Base-by-base conservation (phyloP, 139 green algal species). In the Astrephomene gubernaculifera region DNA sequence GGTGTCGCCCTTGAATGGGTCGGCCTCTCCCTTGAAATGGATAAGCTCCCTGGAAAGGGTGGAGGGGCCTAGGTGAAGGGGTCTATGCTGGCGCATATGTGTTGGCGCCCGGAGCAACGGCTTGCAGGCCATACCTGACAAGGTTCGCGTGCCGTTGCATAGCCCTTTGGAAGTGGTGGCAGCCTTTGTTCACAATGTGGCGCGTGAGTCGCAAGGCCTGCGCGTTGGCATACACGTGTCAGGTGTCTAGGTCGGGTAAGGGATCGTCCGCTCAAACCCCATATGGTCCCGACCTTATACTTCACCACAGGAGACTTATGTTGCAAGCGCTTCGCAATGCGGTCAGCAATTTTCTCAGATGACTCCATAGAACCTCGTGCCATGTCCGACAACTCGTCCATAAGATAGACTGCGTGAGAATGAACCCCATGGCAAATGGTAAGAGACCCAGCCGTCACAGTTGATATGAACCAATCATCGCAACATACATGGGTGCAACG, bases 171-270 rank as follows among this genome's bases (percentile, higher is more conserved):
- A 96, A 94, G 2, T 95, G 88, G n/a, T 85, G 64, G 36, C 81
- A 87, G 4, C 95, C 94, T 78, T 93, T 94, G 39, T 69, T 89
- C 69, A 90, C 92, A 0, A 95, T 36, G 85, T 97, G 91, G 44
- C 93, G 93, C n/a, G 95, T 91, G 7, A 97, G 71, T 41, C 91
- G 87, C 60, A 98, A 88, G 0, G 95, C 90, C 95, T 97, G 90
- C 49, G 82, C 3, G 22, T 67, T 33, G 57, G 57, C 17, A 67
- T 29, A 57, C 12, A 17, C 14, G 49, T 12, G 49, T 17, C 12
- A 57, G 49, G 49, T 25, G 49, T 57, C 14, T 17, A 57, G 14
- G 17, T 57, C 14, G 49, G 49, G 49, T 25, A 57, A 57, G 49
- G 14, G 49, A 17, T 12, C 14, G 12, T 57, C 14, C 49, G 49